These are phyloP conservation scores for Candida tetrigidarum DNA, from an alignment of 1,139 yeast species.

Conservation along the genomic window DNA sequence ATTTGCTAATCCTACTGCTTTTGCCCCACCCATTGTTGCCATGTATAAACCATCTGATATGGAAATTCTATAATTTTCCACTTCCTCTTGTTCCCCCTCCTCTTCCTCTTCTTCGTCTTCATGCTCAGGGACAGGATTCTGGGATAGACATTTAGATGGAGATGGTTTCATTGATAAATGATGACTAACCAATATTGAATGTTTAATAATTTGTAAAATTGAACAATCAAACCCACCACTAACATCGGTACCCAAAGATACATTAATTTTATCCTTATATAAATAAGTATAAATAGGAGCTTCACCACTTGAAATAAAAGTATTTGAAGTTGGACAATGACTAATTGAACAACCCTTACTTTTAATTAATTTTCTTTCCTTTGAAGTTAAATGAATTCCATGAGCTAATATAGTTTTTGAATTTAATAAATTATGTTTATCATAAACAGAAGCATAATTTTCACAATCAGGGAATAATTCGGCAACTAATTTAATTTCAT, in stretches of 20 bases:
- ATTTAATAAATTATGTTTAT: constrained; percentile 60
- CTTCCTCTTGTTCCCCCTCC: constrained; percentile 2
- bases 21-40: constrained; percentile 92
- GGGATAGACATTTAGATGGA: too few species aligned
- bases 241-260: constrained; percentile 88
- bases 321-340: constrained; percentile 93
- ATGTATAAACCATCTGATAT: constrained; percentile 75
- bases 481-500: constrained; percentile 78
- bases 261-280: constrained; percentile 68
- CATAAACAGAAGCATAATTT: constrained; percentile 79
- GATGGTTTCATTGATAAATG: constrained; percentile 77
- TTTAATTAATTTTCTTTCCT: constrained; percentile 64
- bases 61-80: constrained; percentile 48
- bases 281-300: constrained; percentile 75
- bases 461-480: constrained; percentile 71
- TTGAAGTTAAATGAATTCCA: constrained; percentile 72
- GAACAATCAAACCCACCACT: constrained; percentile 92
- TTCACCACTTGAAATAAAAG: constrained; percentile 89
- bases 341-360: constrained; percentile 70
- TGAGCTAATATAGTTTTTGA: constrained; percentile 84
- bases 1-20: constrained; percentile 62
- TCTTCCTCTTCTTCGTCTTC: background rate
- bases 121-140: background rate
- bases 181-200: constrained; percentile 82
- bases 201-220: constrained; percentile 74